Conservation (phyloP, 1,284 basidiomycete species). For the Meripilus lineatus region DNA sequence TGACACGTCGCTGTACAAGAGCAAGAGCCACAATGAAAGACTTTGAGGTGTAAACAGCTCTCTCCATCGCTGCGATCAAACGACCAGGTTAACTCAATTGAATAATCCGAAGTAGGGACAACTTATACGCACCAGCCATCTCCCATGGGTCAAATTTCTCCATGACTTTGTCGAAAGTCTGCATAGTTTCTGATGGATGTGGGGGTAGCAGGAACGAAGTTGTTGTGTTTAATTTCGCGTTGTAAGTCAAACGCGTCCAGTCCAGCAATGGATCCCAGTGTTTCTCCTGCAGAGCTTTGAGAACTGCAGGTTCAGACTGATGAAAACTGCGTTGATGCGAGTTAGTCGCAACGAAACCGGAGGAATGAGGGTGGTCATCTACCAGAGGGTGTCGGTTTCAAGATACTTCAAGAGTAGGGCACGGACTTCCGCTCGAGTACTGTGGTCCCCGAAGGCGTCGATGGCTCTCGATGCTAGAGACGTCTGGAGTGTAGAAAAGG, state of each 20-base stretch:
- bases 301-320: slow-evolving; percentile 67
- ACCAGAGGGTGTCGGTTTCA: slow-evolving; percentile 97
- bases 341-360: neutral
- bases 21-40: slow-evolving; percentile 89
- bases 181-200: slow-evolving; percentile 66
- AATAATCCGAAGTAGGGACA: neutral
- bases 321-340: slow-evolving; percentile 62
- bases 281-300: slow-evolving; percentile 78
- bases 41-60: slow-evolving; percentile 87
- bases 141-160: slow-evolving; percentile 74
- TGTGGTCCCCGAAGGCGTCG: slow-evolving; percentile 66
- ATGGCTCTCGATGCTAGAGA: slow-evolving; percentile 87
- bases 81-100: neutral
- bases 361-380: slow-evolving; percentile 8
- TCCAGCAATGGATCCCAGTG: slow-evolving; percentile 89
- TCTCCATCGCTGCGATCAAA: slow-evolving; percentile 73
- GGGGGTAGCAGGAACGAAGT: slow-evolving; percentile 63
- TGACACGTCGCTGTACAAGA: slow-evolving; percentile 71
- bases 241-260: slow-evolving; percentile 71
- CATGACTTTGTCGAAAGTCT: slow-evolving; percentile 55
- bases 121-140: slow-evolving; percentile 66
- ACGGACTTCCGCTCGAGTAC: slow-evolving; percentile 61
- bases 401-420: slow-evolving; percentile 81
- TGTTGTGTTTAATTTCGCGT: slow-evolving; percentile 62
- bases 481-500: slow-evolving; percentile 65